These are phyloP conservation scores for Ogataea siamensis DNA, from an alignment of 805 yeast species.

Conservation along the genomic window DNA sequence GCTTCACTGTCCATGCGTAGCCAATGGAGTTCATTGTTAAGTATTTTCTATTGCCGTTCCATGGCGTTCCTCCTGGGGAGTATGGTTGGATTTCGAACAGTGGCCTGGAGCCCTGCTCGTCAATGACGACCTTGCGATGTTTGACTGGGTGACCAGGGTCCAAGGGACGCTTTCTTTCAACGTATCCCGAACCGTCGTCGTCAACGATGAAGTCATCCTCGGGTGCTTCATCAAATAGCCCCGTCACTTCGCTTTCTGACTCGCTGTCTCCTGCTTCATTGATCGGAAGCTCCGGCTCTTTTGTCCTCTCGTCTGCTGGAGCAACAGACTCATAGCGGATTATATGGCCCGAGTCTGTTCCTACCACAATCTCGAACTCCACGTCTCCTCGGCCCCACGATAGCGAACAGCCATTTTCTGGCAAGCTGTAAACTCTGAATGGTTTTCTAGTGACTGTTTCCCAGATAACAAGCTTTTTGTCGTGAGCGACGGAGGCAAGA, in stretches of 20 bases:
- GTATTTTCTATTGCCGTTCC: conserved; percentile 67
- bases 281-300: conserved; percentile 9
- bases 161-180: conserved; percentile 20
- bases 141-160: conserved; percentile 8
- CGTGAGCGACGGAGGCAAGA: conserved; percentile 58
- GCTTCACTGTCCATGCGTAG: conserved; percentile 73
- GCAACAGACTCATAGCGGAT: conserved; percentile 26
- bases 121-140: conserved; percentile 11
- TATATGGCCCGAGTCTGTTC: conserved; percentile 43
- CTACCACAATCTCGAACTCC: conserved; percentile 35
- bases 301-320: conserved; percentile 16
- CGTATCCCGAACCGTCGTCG: conserved; percentile 52
- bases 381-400: conserved; percentile 35
- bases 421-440: conserved; percentile 29
- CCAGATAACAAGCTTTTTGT: conserved; percentile 55
- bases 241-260: conserved; percentile 30
- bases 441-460: conserved; percentile 40
- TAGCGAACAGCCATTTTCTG: conserved; percentile 24
- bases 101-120: conserved; percentile 6
- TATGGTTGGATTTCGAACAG: conserved; percentile 53
- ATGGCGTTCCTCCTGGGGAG: conserved; percentile 89
- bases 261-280: conserved; percentile 20
- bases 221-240: conserved; percentile 36
- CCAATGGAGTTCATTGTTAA: conserved; percentile 79
- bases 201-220: conserved; percentile 60